Evolutionary conservation across 2,329 filamentous ascomycete genomes (phyloP).

Genomic region (Grosmannia huntii): DNA sequence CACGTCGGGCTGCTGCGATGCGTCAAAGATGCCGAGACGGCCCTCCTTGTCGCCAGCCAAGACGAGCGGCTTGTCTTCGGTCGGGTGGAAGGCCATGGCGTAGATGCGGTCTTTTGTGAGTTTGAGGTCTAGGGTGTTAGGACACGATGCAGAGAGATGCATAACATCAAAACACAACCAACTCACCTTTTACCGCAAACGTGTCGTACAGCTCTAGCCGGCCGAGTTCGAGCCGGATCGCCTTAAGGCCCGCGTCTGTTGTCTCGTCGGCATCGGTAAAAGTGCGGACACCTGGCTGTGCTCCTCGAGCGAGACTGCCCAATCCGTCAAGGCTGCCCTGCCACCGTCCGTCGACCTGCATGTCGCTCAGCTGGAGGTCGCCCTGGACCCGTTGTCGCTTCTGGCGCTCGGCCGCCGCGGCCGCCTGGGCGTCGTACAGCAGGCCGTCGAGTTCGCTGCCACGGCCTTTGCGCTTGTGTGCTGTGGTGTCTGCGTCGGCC

Average conservation of each 20-base stretch:
- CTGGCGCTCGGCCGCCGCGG: conserved; percentile 27
- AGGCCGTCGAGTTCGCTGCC: background rate
- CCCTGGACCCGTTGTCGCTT: conserved; percentile 45
- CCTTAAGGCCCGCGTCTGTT: conserved; percentile 60
- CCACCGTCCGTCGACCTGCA: conserved; percentile 70
- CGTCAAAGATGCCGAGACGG: conserved; percentile 82
- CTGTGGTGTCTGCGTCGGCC: conserved; percentile 21
- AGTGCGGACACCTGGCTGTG: conserved; percentile 70
- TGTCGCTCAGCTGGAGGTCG: conserved; percentile 59
- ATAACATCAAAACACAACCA: background rate
- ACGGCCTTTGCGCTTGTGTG: background rate
- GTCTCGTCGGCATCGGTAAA: conserved; percentile 76
- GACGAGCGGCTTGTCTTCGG: conserved; percentile 69
- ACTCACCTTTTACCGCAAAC: conserved; percentile 65
- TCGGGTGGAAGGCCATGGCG: conserved; percentile 78
- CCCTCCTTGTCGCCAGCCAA: conserved; percentile 94
- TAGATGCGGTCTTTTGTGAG: conserved; percentile 83
- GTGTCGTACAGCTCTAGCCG: conserved; percentile 67
- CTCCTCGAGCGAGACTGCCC: conserved; percentile 36
- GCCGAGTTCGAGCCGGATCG: conserved; percentile 64
- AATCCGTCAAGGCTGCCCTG: conserved; percentile 54
- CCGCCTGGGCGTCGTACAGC: background rate
- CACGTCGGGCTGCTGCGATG: conserved; percentile 47
- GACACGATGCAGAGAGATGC: background rate
- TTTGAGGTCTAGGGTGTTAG: conserved; percentile 56